Evolutionary conservation across 164 flowering plant species (phyloP), one percentile per base, ranked within the genome.

Genomic region (Dillenia suffruticosa): DNA sequence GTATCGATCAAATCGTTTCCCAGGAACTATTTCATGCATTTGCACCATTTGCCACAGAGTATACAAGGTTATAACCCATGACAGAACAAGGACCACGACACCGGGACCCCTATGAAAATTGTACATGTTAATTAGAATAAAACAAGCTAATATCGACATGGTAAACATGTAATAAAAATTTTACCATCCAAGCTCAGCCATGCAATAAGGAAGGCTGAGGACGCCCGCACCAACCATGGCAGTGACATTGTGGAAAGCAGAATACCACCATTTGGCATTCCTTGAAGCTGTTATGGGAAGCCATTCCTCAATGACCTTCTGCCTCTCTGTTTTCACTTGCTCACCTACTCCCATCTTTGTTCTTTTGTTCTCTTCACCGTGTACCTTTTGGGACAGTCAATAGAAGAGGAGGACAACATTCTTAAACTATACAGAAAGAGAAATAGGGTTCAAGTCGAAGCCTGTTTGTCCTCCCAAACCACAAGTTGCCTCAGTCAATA

Each of bases 11-110:
- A 82, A 78, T 9, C 84, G 53, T 71, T 69, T 78, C 5, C 84
- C 86, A 0, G 86, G 82, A 7, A 78, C 79, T 74, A 80, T 76
- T 63, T 82, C 86, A 12, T 82, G 86, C 86, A 82, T 80, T 72
- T 82, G 79, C 12, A 82, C 86, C 84, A 82, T 82, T 72, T 82
- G 84, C 86, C 86, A 82, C 6, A 82, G 69, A 0, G 86, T 82
- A 72, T 77, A 82, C 10, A 82, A 54, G 1, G 86, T 82, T 49
- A 82, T 75, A 9, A 82, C 14, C 84, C 84, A 82, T 57, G 86
- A 82, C 54, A 77, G 8, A 14, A 78, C n/a, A 13, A 82, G 60
- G 0, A 78, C 44, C 0, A 56, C 60, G n/a, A 78, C 61, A 2
- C 86, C 84, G 15, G 84, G 82, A 48, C 84, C 84, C 86, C 84